Percentiles rank a stretch among this genome's conserved stretches.
These are phyloP conservation scores for Metarhizium sp. DNA, from an alignment of 2,329 filamentous ascomycete genomes.

Conservation along the genomic window DNA sequence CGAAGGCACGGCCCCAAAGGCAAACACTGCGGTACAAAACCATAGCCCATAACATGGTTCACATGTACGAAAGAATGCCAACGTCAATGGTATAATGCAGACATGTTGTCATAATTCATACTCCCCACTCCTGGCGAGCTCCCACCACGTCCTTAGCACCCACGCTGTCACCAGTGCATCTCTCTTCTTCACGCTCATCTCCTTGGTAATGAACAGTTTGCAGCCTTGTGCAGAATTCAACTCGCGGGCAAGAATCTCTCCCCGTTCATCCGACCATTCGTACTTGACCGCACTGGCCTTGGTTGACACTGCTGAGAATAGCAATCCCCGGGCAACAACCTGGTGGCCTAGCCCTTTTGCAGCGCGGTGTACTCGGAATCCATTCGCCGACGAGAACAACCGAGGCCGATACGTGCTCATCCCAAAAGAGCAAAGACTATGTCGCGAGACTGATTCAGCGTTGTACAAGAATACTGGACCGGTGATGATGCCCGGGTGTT, in stretches of 20 bases:
- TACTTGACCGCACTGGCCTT: constrained; percentile 16
- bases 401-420: constrained; percentile 15
- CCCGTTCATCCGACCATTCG: constrained; percentile 22
- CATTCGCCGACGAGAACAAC: constrained; percentile 13
- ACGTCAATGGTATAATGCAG: background rate
- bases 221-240: constrained; percentile 16
- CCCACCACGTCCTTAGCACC: constrained; percentile 25
- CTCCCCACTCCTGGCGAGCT: constrained; percentile 12
- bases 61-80: background rate
- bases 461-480: constrained; percentile 22
- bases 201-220: constrained; percentile 20
- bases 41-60: background rate
- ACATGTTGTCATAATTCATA: constrained; percentile 1
- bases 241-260: constrained; percentile 22
- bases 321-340: constrained; percentile 11
- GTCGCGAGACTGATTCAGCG: constrained; percentile 21
- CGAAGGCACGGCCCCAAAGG: background rate
- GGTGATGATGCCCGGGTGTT: constrained; percentile 17
- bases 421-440: constrained; percentile 20
- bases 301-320: constrained; percentile 20
- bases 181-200: constrained; percentile 17
- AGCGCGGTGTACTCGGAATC: constrained; percentile 20
- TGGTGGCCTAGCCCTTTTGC: constrained; percentile 14
- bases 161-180: constrained; percentile 27
- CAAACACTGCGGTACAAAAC: background rate